These are phyloP conservation scores for Serpula lacrymans DNA, from an alignment of 768 basidiomycete species.

Conservation along the genomic window DNA sequence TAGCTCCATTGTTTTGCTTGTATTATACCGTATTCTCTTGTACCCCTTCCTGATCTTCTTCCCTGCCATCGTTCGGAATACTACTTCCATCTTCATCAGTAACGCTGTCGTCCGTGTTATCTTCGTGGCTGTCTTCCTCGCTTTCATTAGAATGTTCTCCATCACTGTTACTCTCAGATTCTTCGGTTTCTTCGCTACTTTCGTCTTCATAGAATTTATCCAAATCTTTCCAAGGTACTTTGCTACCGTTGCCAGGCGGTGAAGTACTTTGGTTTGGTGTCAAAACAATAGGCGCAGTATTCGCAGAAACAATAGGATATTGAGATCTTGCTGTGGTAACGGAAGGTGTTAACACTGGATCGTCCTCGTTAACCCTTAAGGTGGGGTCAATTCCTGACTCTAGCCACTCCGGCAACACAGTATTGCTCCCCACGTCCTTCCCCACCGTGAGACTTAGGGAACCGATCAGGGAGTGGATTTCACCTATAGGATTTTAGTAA, in stretches of 20 bases:
- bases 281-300: constrained; percentile 48
- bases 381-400: constrained; percentile 80
- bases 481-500: constrained; percentile 22
- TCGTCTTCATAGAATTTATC: constrained; percentile 66
- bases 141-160: constrained; percentile 12
- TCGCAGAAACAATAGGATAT: constrained; percentile 25
- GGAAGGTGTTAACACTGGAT: constrained; percentile 32
- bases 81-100: constrained; percentile 27
- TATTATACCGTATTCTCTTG: constrained; percentile 4
- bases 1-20: constrained; percentile 2
- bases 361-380: constrained; percentile 68
- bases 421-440: constrained; percentile 49
- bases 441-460: constrained; percentile 63
- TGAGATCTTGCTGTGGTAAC: constrained; percentile 34
- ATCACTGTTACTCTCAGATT: constrained; percentile 36
- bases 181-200: constrained; percentile 16
- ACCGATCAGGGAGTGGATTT: constrained; percentile 51
- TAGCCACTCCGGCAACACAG: constrained; percentile 77
- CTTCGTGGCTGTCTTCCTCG: constrained; percentile 13
- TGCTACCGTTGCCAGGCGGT: constrained; percentile 42
- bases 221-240: constrained; percentile 53
- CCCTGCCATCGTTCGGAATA: constrained; percentile 23
- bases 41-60: constrained; percentile 13
- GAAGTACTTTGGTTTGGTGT: constrained; percentile 50
- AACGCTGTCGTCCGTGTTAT: constrained; percentile 20